Evolutionary conservation across 257 asterid species (phyloP), one percentile per base, ranked within the genome.

Genomic region (Solanum dulcamara): DNA sequence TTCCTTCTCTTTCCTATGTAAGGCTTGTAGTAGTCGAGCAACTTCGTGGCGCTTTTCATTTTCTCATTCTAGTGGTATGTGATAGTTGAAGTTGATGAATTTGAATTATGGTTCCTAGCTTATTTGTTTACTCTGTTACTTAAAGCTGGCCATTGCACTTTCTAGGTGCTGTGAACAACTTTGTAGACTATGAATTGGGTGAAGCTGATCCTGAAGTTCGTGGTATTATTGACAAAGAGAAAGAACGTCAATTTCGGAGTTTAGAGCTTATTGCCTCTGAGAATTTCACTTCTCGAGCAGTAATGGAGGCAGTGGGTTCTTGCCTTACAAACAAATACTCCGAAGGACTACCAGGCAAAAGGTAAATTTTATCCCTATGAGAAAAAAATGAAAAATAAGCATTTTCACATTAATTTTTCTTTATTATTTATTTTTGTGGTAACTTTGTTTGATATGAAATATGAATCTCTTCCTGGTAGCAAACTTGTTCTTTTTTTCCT

Each of bases 231-330:
- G 91, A 88, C 85, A 93, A 89, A 81, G 99, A 96, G 92, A 95
- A 94, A 94, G 89, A 91, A 67, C 96, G 98, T 13, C 99, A 96
- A 84, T 95, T 93, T 84, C 92, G 93, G 89, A 95, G 98, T 89
- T 90, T 96, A 85, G 98, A 93, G 75, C 96, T 96, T 85, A 96
- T 96, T 87, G 99, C 99, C 80, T 96, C 98, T 0, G 99, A 96
- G 89, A 96, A 96, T 87, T 96, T 94, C 88, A 96, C 99, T 18
- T 96, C 98, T 48, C 96, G 97, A 84, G 98, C 99, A 62, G 99
- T 96, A 89, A 96, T 96, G 99, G 98, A 96, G 90, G 99, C 98
- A 13, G 99, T 96, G 86, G 99, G 99, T 88, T 96, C 99, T 86
- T 95, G 98, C 92, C 94, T 96, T 86, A 95, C 99, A 64, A 96